These are phyloP conservation scores for Candida xiaguanensis DNA, from an alignment of 805 yeast species.

Conservation along the genomic window DNA sequence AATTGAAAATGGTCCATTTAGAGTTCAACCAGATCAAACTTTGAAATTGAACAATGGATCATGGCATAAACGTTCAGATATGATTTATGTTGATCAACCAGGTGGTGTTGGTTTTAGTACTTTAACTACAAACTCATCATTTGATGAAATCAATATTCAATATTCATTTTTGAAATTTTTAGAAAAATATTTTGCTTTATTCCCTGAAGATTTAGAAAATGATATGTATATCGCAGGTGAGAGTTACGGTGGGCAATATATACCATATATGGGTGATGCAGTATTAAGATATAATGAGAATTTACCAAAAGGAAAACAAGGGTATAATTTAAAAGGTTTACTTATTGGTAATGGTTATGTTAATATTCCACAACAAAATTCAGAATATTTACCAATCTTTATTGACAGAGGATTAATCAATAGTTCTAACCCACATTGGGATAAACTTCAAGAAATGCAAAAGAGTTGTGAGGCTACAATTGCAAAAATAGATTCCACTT, in stretches of 20 bases:
- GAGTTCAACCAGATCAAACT: conserved; percentile 45
- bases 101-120: conserved; percentile 88
- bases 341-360: conserved; percentile 96
- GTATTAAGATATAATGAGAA: conserved; percentile 45
- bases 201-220: conserved; percentile 66
- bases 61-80: conserved; percentile 77
- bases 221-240: conserved; percentile 87
- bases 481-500: conserved; percentile 18
- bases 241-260: conserved; percentile 95
- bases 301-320: conserved; percentile 11
- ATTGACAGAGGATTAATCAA: conserved; percentile 56
- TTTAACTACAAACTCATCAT: conserved; percentile 40
- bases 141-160: conserved; percentile 54
- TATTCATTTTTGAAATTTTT: conserved; percentile 63
- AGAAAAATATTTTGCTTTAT: conserved; percentile 58
- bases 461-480: conserved; percentile 58
- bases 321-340: conserved; percentile 56
- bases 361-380: conserved; percentile 79
- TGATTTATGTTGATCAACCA: conserved; percentile 92
- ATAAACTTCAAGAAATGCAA: conserved; percentile 44
- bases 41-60: conserved; percentile 64
- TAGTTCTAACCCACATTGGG: conserved; percentile 34
- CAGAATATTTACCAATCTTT: conserved; percentile 72
- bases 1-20: conserved; percentile 86
- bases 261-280: conserved; percentile 78